Evolutionary conservation across 164 flowering plant species (phyloP).

Genomic region (Dillenia suffruticosa): DNA sequence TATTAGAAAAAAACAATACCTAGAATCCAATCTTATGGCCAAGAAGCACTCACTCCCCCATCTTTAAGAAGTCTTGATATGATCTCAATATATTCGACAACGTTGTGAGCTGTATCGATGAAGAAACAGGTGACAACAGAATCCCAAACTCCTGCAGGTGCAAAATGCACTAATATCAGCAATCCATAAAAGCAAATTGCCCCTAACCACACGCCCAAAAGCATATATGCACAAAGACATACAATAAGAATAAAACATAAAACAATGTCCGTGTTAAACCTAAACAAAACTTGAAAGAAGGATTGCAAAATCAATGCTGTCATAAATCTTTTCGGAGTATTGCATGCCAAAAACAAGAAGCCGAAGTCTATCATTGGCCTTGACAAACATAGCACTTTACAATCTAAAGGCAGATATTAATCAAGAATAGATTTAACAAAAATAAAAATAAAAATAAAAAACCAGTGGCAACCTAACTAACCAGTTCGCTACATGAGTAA

Average conservation of each 20-base stretch:
- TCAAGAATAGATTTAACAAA: too few species aligned
- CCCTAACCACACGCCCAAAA: background rate
- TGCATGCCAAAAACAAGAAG: too few species aligned
- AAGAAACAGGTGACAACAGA: constrained; percentile 96
- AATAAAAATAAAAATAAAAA: too few species aligned
- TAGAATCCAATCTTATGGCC: background rate
- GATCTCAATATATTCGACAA: constrained; percentile 87
- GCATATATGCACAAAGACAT: background rate
- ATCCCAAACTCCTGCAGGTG: constrained; percentile 85
- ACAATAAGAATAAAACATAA: background rate
- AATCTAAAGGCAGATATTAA: too few species aligned
- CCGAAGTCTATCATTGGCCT: too few species aligned
- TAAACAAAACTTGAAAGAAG: background rate
- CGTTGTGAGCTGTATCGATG: constrained; percentile 93
- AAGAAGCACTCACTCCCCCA: constrained; percentile 76
- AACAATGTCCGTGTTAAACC: too few species aligned
- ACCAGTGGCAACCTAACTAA: too few species aligned
- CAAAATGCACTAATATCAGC: background rate
- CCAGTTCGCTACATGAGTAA: too few species aligned
- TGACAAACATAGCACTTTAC: too few species aligned
- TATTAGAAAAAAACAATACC: background rate
- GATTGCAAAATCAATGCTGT: too few species aligned
- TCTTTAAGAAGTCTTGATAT: constrained; percentile 80
- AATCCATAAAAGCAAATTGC: background rate
- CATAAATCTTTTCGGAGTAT: too few species aligned